Evolutionary conservation across 345 rosid genomes (phyloP), one percentile per base, ranked within the genome.

Genomic region (Cardiospermum halicacabum): DNA sequence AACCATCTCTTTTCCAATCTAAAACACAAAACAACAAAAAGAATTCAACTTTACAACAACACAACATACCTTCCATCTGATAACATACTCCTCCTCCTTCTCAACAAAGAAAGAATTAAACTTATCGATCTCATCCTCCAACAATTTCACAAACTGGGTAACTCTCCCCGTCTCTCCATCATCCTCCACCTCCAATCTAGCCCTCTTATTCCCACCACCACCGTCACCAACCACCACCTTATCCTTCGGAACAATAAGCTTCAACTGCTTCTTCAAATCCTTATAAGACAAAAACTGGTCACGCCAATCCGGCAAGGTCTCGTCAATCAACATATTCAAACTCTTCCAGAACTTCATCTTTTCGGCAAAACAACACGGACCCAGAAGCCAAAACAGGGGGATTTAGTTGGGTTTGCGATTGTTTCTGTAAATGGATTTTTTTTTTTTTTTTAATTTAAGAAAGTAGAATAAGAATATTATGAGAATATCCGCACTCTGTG

Each of bases 281-380:
- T 87, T 83, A 76, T 85, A 87, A 4, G 83, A 78, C 61, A 85
- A 71, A 65, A 81, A 87, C 72, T 85, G 77, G 83, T 87, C 88
- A 0, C 80, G 68, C 81, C 85, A 78, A 25, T 83, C 88, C 1
- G 90, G 94, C 53, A 76, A 62, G 13, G 85, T 78, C 64, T 78
- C 84, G 19, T 81, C 88, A 59, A 81, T 82, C 78, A 71, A 76
- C 39, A 76, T 69, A 78, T 84, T 75, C 19, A 85, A 66, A 68
- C 79, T 83, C 77, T 85, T 85, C 53, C 82, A 75, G 68, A 84
- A 87, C 65, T 85, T 82, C 90, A 87, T 87, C 30, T 9, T 62
- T 58, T 39, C 22, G 51, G 9, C 50, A 2, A 34, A 5, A 5
- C 39, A 34, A 34, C n/a, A 34, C 39, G 10, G 9, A 34, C 6